A percentile compares a stretch with the other conserved stretches of the same genome.
Conservation (phyloP, 2,329 filamentous ascomycete genomes). For the Pyrenophora seminiperda region DNA sequence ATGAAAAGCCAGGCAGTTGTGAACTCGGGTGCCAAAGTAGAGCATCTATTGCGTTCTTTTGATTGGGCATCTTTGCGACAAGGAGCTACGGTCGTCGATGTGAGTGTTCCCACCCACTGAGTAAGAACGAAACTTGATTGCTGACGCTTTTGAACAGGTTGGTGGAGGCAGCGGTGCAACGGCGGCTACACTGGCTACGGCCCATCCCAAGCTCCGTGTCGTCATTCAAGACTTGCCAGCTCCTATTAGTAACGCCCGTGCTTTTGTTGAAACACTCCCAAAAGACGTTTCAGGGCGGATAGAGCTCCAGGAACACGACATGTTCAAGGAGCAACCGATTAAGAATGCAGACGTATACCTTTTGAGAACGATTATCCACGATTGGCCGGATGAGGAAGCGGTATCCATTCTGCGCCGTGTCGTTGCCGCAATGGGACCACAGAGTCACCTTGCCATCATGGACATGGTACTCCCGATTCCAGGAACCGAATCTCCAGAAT, state of each 20-base stretch:
- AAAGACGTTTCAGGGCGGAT: neutral
- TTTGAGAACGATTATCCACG: constrained; percentile 1
- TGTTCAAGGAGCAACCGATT: neutral
- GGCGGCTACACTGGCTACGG: neutral
- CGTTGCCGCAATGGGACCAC: neutral
- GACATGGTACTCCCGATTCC: neutral
- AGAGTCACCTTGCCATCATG: neutral
- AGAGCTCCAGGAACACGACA: constrained; percentile 2
- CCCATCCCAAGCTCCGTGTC: neutral
- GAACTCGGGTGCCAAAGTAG: neutral
- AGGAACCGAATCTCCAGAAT: neutral
- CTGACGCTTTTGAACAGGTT: neutral
- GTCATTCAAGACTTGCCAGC: neutral
- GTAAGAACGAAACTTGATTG: neutral
- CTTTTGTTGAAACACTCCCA: neutral
- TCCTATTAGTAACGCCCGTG: neutral
- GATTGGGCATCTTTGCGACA: neutral
- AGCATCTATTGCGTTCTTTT: neutral
- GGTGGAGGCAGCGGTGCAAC: neutral
- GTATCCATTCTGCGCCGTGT: neutral
- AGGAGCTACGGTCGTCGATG: neutral
- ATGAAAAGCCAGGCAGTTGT: neutral
- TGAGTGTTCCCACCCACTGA: neutral
- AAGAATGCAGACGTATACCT: constrained; percentile 1
- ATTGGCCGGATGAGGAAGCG: constrained; percentile 1